Base-by-base conservation (phyloP, 345 rosid species). In the Draba incana region DNA sequence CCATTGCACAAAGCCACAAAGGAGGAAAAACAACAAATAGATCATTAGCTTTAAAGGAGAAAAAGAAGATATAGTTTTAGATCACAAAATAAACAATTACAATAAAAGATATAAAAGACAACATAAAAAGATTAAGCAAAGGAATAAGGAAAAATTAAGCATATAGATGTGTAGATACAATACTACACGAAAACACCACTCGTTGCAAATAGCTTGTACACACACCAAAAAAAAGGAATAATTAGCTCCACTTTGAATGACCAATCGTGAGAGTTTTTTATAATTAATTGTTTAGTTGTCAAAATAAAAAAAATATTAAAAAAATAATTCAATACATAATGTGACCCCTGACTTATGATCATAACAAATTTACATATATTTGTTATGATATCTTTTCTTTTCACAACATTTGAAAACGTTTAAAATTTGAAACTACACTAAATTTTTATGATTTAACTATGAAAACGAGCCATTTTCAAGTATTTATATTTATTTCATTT, bases 21-120 rank as follows among this genome's bases (percentile, higher is more conserved):
- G 67, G 53, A 41, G 27, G 53, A 62, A 70, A 70, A 52, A 52
- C 11, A 63, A 25, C 75, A 53, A 62, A 70, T 69, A 52, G 68
- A 44, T 62, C 41, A 44, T 37, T 71, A 63, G 63, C 12, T 44
- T 53, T 45, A 44, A 27, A 71, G 64, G 56, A 54, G 64, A 64
- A 70, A 71, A 47, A 64, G 41, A 15, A 71, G 69, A 71, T 61
- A 52, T 47, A 51, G 33, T 11, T 68, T 46, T 6, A 62, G 75
- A 52, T 62, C 69, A 53, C 48, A 47, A 71, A 53, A 71, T 62
- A 33, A 56, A 2, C 28, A 45, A 44, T 30, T 35, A 54, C 15
- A 62, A 53, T 44, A 53, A 20, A 62, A 42, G 8, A 49, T 2
- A 37, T 3, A 28, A 39, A 27, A 13, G 24, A 59, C 43, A 69